Conservation (phyloP, 2,329 filamentous ascomycete genomes). For the Aspergillus fructus region DNA sequence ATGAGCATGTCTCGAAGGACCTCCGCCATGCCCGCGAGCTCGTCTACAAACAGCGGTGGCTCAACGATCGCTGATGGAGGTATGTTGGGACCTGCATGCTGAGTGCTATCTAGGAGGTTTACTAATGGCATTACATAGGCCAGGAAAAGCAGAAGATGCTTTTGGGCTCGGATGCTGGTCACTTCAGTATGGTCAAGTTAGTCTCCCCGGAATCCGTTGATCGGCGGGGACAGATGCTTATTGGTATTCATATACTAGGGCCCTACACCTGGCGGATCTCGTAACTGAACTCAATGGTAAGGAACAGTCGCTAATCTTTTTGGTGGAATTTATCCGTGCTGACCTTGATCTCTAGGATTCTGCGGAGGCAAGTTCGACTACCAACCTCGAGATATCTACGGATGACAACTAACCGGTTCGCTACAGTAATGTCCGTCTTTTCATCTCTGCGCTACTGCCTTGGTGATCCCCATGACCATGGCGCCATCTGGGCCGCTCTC, state of each 20-base stretch:
- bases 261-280: conserved; percentile 51
- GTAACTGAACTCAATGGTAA: conserved; percentile 52
- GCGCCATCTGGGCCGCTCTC: conserved; percentile 78
- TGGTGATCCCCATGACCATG: conserved; percentile 63
- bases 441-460: conserved; percentile 92
- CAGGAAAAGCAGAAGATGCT: conserved; percentile 52
- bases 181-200: conserved; percentile 53
- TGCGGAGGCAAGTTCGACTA: conserved; percentile 45
- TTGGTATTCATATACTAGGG: conserved; percentile 30
- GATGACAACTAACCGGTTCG: conserved; percentile 17
- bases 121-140: conserved; percentile 28
- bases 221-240: conserved; percentile 9
- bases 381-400: background rate
- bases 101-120: background rate
- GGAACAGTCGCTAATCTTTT: background rate
- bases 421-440: conserved; percentile 83
- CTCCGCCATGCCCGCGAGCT: conserved; percentile 34
- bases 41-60: conserved; percentile 28
- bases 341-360: conserved; percentile 38
- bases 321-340: conserved; percentile 12
- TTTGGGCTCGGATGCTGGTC: conserved; percentile 47
- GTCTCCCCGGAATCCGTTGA: conserved; percentile 16
- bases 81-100: conserved; percentile 23
- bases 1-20: conserved; percentile 42
- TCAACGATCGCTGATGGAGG: conserved; percentile 33